phyloP scores from a whole-genome alignment of 306 rosid species.

The Cucumis hystrix region DNA sequence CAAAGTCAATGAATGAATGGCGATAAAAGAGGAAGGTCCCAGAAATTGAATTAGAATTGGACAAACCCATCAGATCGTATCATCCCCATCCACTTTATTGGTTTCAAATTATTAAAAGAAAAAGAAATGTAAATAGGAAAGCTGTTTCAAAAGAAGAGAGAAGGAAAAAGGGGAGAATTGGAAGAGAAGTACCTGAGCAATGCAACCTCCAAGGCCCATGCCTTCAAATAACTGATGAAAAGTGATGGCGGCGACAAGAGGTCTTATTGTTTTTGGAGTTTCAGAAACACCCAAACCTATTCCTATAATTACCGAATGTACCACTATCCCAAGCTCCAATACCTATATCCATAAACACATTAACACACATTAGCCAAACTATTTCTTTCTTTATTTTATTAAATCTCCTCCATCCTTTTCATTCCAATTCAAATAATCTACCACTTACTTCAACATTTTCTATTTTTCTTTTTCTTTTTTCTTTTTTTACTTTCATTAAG shows the following conservation, averaged over 20 bases:
- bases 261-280: slow-evolving; percentile 48
- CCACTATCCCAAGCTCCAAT: slow-evolving; percentile 68
- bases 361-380: no score
- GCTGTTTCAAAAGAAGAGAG: no score
- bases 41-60: background rate
- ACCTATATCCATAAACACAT: slow-evolving; percentile 19
- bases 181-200: slow-evolving; percentile 41
- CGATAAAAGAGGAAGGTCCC: background rate
- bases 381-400: no score
- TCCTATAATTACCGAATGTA: slow-evolving; percentile 72
- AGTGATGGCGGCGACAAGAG: slow-evolving; percentile 53
- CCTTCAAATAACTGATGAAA: slow-evolving; percentile 91
- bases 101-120: background rate
- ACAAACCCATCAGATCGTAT: no score
- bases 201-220: slow-evolving; percentile 84
- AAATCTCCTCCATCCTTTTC: no score
- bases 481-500: no score
- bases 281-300: slow-evolving; percentile 68
- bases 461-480: no score
- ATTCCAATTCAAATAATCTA: no score
- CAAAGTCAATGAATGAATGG: background rate
- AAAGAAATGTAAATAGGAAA: no score
- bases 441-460: no score
- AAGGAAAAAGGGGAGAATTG: no score
- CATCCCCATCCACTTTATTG: background rate